Conservation (phyloP, 805 yeast genomes). For the Hemisphaericaspora nanyangensis region DNA sequence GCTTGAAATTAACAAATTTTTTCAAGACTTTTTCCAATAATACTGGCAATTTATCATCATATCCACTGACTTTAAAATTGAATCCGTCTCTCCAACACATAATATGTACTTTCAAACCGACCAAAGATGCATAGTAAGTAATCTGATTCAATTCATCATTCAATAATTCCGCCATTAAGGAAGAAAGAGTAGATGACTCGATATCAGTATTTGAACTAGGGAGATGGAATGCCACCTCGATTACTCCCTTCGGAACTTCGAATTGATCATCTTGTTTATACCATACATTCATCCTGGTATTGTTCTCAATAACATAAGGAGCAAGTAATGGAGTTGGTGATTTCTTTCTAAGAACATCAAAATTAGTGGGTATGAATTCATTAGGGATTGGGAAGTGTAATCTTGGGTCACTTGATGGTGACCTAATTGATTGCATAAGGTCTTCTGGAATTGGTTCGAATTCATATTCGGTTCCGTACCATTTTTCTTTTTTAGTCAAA, state of each 20-base stretch:
- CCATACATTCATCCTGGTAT: conserved; percentile 64
- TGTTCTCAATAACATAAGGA: conserved; percentile 59
- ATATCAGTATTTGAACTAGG: conserved; percentile 65
- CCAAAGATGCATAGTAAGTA: conserved; percentile 80
- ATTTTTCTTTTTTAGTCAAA: conserved; percentile 55
- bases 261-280: conserved; percentile 86
- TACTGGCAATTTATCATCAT: conserved; percentile 71
- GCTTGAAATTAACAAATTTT: conserved; percentile 47
- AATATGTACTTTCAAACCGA: conserved; percentile 63
- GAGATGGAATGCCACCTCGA: conserved; percentile 58
- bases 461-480: conserved; percentile 88
- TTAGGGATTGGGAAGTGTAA: conserved; percentile 70
- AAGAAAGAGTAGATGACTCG: conserved; percentile 51
- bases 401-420: conserved; percentile 13
- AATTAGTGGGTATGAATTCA: conserved; percentile 77
- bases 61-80: conserved; percentile 67
- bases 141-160: conserved; percentile 73
- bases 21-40: conserved; percentile 59
- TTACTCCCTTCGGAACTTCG: conserved; percentile 80
- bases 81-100: conserved; percentile 67
- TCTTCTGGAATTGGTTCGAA: conserved; percentile 40
- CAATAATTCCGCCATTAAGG: conserved; percentile 64
- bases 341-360: conserved; percentile 49
- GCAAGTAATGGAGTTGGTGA: conserved; percentile 37
- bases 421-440: conserved; percentile 29